Conservation (phyloP, 139 green algal species). For the Mychonastes homosphaera region DNA sequence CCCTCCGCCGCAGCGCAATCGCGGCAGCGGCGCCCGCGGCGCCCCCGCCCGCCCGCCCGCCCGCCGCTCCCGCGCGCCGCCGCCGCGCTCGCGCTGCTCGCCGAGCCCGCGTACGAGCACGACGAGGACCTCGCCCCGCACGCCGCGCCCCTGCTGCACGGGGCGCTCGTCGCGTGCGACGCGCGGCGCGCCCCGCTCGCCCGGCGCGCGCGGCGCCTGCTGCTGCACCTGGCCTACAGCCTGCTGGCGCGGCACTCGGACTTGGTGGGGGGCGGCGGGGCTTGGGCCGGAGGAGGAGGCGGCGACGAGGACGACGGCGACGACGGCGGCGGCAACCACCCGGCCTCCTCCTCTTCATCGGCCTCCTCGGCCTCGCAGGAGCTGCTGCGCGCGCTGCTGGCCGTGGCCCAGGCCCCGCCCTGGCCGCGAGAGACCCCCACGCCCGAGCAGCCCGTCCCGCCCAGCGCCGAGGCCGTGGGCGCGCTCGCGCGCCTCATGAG, state of each 20-base stretch:
- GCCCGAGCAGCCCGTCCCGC: conserved; percentile 5
- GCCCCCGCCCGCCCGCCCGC: too few relatives aligned
- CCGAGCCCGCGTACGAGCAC: conserved; percentile 83
- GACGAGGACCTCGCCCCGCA: conserved; percentile 74
- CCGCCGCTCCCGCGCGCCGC: too few relatives aligned
- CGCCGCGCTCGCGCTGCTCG: too few relatives aligned
- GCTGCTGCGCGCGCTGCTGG: too few relatives aligned
- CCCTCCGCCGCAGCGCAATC: too few relatives aligned
- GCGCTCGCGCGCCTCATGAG: conserved; percentile 32
- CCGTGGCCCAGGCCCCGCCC: too few relatives aligned
- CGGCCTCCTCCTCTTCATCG: too few relatives aligned
- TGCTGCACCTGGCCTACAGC: conserved; percentile 69
- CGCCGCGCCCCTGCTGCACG: conserved; percentile 71
- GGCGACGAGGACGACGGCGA: too few relatives aligned
- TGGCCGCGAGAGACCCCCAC: neutral
- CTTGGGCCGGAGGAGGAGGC: neutral
- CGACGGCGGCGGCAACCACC: too few relatives aligned
- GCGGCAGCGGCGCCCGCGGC: too few relatives aligned
- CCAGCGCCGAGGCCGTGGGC: conserved; percentile 15
- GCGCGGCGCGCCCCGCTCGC: conserved; percentile 9
- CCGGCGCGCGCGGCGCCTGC: conserved; percentile 37
- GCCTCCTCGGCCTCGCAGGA: too few relatives aligned
- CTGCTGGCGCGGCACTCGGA: conserved; percentile 15
- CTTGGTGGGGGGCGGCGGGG: neutral
- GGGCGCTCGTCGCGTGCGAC: conserved; percentile 21